Evolutionary conservation across 176 grass and related monocot genomes (phyloP).

Genomic region (Typha latifolia): DNA sequence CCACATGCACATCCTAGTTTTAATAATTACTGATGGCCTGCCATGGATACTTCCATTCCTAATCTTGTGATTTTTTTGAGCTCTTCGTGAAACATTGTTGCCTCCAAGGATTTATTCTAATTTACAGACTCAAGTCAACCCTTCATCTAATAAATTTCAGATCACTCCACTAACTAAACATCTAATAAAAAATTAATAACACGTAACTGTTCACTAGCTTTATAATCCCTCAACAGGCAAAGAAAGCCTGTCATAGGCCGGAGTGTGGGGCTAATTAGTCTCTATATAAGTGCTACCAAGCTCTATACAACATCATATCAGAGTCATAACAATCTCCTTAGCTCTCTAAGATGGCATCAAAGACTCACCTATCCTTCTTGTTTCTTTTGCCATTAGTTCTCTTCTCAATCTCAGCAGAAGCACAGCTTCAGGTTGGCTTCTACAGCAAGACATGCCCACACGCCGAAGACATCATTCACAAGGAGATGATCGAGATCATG

Average conservation of each 20-base stretch:
- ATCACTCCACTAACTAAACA: neutral
- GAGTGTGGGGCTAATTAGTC: neutral
- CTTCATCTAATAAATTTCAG: neutral
- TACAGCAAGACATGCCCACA: conserved; percentile 60
- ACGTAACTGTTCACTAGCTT: neutral
- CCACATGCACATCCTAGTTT: too few relatives aligned
- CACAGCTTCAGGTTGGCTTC: conserved; percentile 42
- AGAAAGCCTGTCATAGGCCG: neutral
- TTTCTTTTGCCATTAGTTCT: conserved; percentile 5
- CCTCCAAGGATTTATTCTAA: neutral
- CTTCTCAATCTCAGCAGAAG: conserved; percentile 10
- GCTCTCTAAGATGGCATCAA: conserved; percentile 13
- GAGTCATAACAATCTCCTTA: neutral
- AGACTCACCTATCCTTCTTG: neutral
- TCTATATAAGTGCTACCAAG: conserved; percentile 1
- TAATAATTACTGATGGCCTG: neutral
- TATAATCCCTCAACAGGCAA: neutral
- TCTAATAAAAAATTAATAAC: neutral
- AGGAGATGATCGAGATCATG: conserved; percentile 55
- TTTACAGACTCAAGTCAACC: neutral
- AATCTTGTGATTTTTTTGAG: neutral
- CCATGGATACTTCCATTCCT: neutral
- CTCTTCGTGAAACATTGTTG: neutral
- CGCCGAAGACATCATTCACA: conserved; percentile 38
- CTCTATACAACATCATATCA: neutral